Percentiles rank a stretch among this genome's conserved stretches.
phyloP scores from a whole-genome alignment of 176 grass and related monocot species.

The Oryza australiensis region DNA sequence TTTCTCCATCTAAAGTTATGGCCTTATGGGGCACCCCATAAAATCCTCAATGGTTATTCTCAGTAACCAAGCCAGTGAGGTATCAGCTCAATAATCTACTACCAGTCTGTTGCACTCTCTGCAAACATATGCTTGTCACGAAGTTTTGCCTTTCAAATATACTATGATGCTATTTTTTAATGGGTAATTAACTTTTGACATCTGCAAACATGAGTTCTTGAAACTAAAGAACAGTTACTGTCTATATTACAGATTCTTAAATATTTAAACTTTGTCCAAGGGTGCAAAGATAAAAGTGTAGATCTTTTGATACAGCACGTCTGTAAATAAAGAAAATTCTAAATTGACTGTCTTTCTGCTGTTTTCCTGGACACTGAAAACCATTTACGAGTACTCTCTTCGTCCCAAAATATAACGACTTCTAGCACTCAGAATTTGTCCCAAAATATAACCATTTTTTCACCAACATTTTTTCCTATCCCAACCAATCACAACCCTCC shows the following conservation, averaged over 20 bases:
- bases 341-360: background rate
- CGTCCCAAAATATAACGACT: no score
- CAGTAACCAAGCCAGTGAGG: background rate
- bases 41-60: background rate
- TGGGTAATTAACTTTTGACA: background rate
- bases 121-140: background rate
- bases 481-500: no score
- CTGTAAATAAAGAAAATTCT: background rate
- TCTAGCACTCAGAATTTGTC: no score
- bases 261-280: background rate
- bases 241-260: background rate
- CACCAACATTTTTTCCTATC: no score
- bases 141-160: background rate
- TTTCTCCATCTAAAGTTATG: background rate
- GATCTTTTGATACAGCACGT: background rate
- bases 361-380: background rate
- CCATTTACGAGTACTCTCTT: background rate
- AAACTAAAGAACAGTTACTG: background rate
- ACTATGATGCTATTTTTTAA: slow-evolving; percentile 1
- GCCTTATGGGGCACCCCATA: background rate
- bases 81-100: slow-evolving; percentile 9
- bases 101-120: background rate
- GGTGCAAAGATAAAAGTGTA: background rate
- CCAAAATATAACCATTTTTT: no score
- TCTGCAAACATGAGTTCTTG: background rate